Conservation (phyloP, 2,329 filamentous ascomycete genomes). For the Alternaria triticina region DNA sequence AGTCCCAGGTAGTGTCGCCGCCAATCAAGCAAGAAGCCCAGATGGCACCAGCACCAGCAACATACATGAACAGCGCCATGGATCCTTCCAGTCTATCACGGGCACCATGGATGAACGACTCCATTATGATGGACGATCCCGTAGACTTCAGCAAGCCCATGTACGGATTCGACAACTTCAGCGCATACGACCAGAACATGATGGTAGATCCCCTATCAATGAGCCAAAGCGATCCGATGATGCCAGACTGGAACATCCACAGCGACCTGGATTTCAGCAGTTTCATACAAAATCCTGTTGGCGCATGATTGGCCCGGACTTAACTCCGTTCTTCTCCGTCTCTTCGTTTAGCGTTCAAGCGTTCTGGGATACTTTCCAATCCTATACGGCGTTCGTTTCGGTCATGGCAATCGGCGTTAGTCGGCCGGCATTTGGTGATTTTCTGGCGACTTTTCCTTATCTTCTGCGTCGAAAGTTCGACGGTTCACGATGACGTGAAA, state of each 20-base stretch:
- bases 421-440: constrained; percentile 13
- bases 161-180: constrained; percentile 41
- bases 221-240: constrained; percentile 38
- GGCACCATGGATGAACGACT: constrained; percentile 39
- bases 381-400: constrained; percentile 27
- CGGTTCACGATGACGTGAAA: constrained; percentile 37
- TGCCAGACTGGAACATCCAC: constrained; percentile 44
- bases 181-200: constrained; percentile 39
- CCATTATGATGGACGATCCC: constrained; percentile 47
- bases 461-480: constrained; percentile 15
- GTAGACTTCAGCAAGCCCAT: constrained; percentile 46
- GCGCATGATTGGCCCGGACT: constrained; percentile 32
- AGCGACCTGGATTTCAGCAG: constrained; percentile 46
- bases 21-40: constrained; percentile 41
- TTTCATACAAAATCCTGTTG: constrained; percentile 46
- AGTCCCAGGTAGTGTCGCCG: constrained; percentile 40
- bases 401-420: constrained; percentile 19
- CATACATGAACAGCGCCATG: constrained; percentile 38
- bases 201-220: constrained; percentile 44
- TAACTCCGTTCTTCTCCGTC: constrained; percentile 25
- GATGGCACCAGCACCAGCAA: constrained; percentile 35
- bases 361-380: constrained; percentile 30
- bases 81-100: constrained; percentile 41
- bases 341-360: constrained; percentile 45
- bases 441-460: constrained; percentile 14